Evolutionary conservation across 768 basidiomycete genomes (phyloP).

Genomic region (Clathrus columnatus): DNA sequence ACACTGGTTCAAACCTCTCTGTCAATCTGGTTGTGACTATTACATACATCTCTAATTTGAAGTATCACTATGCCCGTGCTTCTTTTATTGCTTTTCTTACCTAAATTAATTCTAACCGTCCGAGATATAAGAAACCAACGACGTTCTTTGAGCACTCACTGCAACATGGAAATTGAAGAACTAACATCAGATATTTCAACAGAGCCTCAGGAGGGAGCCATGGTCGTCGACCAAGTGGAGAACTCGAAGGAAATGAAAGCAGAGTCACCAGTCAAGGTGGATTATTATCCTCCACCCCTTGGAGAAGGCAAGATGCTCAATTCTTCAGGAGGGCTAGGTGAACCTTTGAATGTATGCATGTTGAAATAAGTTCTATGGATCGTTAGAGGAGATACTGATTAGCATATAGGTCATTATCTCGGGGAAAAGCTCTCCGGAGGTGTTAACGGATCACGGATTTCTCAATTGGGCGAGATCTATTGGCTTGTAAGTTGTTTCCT

Average conservation of each 20-base stretch:
- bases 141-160: neutral
- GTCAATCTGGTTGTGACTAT: too few relatives aligned
- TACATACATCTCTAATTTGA: too few relatives aligned
- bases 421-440: constrained; percentile 8
- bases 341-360: constrained; percentile 10
- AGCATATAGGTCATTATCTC: constrained; percentile 14
- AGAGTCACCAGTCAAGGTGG: neutral
- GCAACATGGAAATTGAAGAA: neutral
- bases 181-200: neutral
- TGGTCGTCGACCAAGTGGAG: too few relatives aligned
- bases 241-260: neutral
- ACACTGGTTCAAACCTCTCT: too few relatives aligned
- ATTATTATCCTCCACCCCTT: neutral
- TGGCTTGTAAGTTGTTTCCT: constrained; percentile 7
- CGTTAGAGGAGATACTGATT: too few relatives aligned
- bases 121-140: neutral
- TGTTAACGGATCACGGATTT: constrained; percentile 12
- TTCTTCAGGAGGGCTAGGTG: constrained; percentile 6
- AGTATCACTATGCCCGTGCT: neutral
- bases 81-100: neutral
- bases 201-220: neutral
- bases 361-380: too few relatives aligned
- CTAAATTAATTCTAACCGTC: neutral
- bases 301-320: constrained; percentile 10
- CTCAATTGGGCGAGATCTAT: constrained; percentile 12